These are phyloP conservation scores for Solanum dulcamara DNA, from an alignment of 257 asterid genomes.

Conservation along the genomic window DNA sequence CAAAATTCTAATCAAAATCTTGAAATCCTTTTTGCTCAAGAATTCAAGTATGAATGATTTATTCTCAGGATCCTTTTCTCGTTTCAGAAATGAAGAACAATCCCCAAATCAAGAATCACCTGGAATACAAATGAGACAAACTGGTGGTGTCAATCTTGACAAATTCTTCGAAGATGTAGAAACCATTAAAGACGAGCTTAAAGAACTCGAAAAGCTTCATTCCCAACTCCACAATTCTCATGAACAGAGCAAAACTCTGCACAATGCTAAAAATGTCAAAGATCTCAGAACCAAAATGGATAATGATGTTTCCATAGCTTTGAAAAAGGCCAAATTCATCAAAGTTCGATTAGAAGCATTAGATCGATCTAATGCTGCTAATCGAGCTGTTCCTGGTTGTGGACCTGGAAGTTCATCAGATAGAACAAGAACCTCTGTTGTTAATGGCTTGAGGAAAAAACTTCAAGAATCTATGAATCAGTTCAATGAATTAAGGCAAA, in stretches of 20 bases:
- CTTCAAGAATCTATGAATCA: constrained; percentile 49
- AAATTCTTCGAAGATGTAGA: constrained; percentile 28
- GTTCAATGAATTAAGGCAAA: constrained; percentile 46
- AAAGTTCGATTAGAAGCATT: constrained; percentile 46
- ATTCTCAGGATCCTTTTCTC: constrained; percentile 60
- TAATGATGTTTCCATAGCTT: constrained; percentile 12
- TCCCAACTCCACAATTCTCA: constrained; percentile 7
- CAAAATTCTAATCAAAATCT: neutral
- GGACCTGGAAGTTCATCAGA: constrained; percentile 70
- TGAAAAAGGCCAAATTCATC: constrained; percentile 42
- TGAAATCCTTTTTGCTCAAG: neutral
- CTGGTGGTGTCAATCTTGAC: constrained; percentile 15
- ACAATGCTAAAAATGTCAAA: constrained; percentile 19
- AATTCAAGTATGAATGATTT: constrained; percentile 47
- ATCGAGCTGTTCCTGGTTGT: constrained; percentile 47
- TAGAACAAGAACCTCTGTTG: constrained; percentile 59
- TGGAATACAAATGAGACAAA: constrained; percentile 17
- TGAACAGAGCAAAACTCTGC: constrained; percentile 28
- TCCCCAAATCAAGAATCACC: constrained; percentile 31
- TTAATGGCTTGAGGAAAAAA: constrained; percentile 53
- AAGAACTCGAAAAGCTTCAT: constrained; percentile 12
- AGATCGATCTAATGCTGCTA: constrained; percentile 52
- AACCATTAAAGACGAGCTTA: constrained; percentile 18
- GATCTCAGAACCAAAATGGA: constrained; percentile 24
- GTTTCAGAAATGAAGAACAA: constrained; percentile 23